Percentiles rank a stretch among this genome's conserved stretches.
Conservation (phyloP, 768 basidiomycete species). For the Rubroboletus satanas region DNA sequence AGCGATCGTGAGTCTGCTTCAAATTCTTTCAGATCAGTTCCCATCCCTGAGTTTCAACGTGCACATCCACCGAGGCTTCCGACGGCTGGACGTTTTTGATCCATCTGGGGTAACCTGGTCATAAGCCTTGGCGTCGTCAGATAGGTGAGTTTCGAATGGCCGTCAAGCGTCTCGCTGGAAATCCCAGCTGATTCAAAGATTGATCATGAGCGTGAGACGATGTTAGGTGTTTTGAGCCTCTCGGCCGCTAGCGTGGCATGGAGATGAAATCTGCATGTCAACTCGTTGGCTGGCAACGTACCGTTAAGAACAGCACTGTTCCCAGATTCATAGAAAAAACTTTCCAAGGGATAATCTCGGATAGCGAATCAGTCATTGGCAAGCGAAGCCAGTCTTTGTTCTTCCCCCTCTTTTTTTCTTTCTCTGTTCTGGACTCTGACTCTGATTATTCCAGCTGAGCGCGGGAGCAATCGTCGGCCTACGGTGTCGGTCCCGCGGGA, state of each 20-base stretch:
- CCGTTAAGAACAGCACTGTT: neutral
- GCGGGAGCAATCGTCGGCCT: neutral
- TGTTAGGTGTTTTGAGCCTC: neutral
- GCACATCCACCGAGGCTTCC: neutral
- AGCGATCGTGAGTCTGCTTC: slow-evolving; percentile 5
- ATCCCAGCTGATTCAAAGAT: neutral
- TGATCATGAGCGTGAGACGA: slow-evolving; percentile 5
- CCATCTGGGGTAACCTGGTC: neutral
- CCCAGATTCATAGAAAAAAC: slow-evolving; percentile 10
- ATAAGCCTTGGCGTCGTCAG: neutral
- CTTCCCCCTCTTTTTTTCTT: neutral
- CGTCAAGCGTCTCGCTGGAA: neutral
- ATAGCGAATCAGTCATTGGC: neutral
- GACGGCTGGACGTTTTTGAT: neutral
- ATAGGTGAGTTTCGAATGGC: neutral
- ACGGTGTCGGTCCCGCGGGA: slow-evolving; percentile 1
- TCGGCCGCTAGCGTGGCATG: neutral
- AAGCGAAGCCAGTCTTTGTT: neutral
- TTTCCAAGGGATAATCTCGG: neutral
- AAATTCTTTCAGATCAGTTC: slow-evolving; percentile 2
- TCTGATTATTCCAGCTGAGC: neutral
- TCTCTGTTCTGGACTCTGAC: neutral
- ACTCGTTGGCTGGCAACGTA: slow-evolving; percentile 1
- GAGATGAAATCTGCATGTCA: slow-evolving; percentile 6
- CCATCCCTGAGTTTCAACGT: slow-evolving; percentile 2